phyloP scores from a whole-genome alignment of 2,329 filamentous ascomycete species.

The Colletotrichum kahawae region DNA sequence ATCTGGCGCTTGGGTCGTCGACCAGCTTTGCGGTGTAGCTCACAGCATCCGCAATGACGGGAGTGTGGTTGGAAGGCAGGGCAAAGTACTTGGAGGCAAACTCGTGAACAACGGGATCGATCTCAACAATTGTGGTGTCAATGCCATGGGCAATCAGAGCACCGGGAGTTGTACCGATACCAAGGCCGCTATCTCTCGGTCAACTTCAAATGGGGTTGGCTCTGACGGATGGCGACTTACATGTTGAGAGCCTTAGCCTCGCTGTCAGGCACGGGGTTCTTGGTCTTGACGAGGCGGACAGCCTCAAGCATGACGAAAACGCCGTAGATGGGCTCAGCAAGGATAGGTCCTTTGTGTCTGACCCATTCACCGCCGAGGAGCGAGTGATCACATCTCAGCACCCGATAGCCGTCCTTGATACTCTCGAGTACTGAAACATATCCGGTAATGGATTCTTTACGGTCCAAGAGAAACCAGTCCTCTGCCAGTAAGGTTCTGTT shows the following conservation, averaged over 20 bases:
- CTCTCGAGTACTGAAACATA: conserved; percentile 92
- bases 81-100: conserved; percentile 85
- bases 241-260: conserved; percentile 84
- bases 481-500: conserved; percentile 69
- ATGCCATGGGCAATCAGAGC: conserved; percentile 88
- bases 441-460: conserved; percentile 85
- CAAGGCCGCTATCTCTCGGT: conserved; percentile 70
- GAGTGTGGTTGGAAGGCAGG: conserved; percentile 76
- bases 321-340: conserved; percentile 89
- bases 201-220: conserved; percentile 24
- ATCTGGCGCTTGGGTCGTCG: conserved; percentile 53
- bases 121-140: conserved; percentile 91
- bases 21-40: conserved; percentile 62
- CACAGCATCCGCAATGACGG: conserved; percentile 84
- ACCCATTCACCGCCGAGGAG: conserved; percentile 93
- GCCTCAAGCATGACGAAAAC: conserved; percentile 97
- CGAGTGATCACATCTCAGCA: conserved; percentile 93
- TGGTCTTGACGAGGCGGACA: conserved; percentile 76
- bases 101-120: conserved; percentile 87
- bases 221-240: conserved; percentile 53
- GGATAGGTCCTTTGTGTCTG: conserved; percentile 51
- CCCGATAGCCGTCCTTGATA: conserved; percentile 70
- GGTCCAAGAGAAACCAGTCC: conserved; percentile 78
- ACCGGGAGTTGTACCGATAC: conserved; percentile 89
- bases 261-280: conserved; percentile 59